phyloP scores from a whole-genome alignment of 2,329 filamentous ascomycete genomes.

The Apiospora kogelbergensis region DNA sequence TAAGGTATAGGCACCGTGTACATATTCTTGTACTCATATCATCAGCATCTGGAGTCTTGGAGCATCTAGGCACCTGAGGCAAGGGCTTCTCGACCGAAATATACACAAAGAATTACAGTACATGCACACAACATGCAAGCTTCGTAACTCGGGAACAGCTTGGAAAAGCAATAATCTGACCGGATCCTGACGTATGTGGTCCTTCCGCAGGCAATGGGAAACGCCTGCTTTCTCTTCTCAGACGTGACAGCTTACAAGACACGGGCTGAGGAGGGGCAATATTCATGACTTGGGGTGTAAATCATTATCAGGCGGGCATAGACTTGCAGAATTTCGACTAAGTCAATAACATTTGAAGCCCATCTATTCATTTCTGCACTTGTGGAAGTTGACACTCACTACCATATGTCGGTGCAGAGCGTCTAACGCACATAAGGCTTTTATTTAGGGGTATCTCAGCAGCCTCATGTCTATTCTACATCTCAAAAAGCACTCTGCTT shows the following conservation, averaged over 20 bases:
- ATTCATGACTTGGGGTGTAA: no score
- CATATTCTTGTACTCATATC: slow-evolving; percentile 2
- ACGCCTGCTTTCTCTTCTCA: neutral
- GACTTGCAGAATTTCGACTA: no score
- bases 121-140: neutral
- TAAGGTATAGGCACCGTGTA: neutral
- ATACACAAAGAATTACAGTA: neutral
- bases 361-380: no score
- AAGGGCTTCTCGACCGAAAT: neutral
- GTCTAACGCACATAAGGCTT: no score
- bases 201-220: neutral
- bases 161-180: neutral
- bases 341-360: no score
- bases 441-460: neutral
- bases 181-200: neutral
- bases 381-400: no score
- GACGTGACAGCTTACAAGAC: neutral
- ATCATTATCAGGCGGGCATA: no score
- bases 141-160: neutral
- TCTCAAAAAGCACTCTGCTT: neutral
- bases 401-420: no score
- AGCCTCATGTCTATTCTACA: neutral
- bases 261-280: neutral
- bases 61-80: neutral
- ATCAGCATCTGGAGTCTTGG: neutral